These are phyloP conservation scores for Penicillium sp. DNA, from an alignment of 2,329 filamentous ascomycete species.

Conservation along the genomic window DNA sequence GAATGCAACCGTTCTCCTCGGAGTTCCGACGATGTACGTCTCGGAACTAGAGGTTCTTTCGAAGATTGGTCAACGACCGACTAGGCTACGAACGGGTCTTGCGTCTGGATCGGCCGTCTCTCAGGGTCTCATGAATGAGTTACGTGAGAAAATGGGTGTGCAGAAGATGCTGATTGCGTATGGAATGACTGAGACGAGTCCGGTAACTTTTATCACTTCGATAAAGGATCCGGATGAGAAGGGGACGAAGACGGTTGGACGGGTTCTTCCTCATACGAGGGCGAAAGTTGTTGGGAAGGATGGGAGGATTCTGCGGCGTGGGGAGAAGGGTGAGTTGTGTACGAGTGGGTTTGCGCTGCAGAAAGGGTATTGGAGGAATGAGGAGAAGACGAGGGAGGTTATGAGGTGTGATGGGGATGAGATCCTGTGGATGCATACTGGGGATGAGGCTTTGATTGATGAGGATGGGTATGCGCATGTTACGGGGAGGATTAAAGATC, in stretches of 20 bases:
- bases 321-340: slow-evolving; percentile 66
- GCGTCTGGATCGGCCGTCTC: slow-evolving; percentile 78
- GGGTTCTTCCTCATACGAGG: slow-evolving; percentile 70
- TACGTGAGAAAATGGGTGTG: slow-evolving; percentile 70
- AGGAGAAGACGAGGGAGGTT: slow-evolving; percentile 58
- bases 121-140: slow-evolving; percentile 58
- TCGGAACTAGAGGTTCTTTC: slow-evolving; percentile 68
- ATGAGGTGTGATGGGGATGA: slow-evolving; percentile 60
- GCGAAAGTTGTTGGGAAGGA: slow-evolving; percentile 71
- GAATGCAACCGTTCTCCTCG: slow-evolving; percentile 66
- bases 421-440: slow-evolving; percentile 60
- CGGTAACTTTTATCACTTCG: slow-evolving; percentile 67
- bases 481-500: slow-evolving; percentile 72
- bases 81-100: slow-evolving; percentile 72
- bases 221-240: slow-evolving; percentile 67
- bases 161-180: slow-evolving; percentile 83
- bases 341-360: slow-evolving; percentile 69
- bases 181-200: slow-evolving; percentile 86
- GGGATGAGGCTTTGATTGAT: slow-evolving; percentile 53
- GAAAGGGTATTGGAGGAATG: slow-evolving; percentile 44
- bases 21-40: slow-evolving; percentile 87
- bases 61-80: slow-evolving; percentile 48
- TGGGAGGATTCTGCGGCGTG: slow-evolving; percentile 61
- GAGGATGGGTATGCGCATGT: slow-evolving; percentile 64
- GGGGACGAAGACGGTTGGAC: slow-evolving; percentile 69